Base-by-base conservation (phyloP, 257 asterid genomes). In the Solanum chilense region DNA sequence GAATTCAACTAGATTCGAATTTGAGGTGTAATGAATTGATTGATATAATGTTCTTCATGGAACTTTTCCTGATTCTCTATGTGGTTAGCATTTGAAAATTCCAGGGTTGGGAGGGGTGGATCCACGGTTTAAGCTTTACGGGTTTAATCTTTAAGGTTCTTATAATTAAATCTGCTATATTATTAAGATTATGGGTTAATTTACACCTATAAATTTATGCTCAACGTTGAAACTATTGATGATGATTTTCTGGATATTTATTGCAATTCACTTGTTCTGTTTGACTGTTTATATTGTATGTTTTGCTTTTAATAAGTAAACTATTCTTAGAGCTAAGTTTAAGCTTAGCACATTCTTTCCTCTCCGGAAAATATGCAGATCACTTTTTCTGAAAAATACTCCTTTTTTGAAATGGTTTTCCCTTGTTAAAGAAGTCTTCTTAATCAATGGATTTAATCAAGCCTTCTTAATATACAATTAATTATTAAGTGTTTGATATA, bases 321-420 rank as follows among this genome's bases (percentile, higher is more conserved):
- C 88, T 29, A 86, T 44, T 73, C 58, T 39, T 71, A 86, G 84
- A 74, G 82, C 52, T 52, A 49, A 52, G 88, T 7, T 68, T 68
- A 85, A 85, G 87, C 66, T 42, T 44, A 70, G 81, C 70, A 86
- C 88, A 86, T 86, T 86, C 84, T 60, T 86, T 86, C 49, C 75
- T 52, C 83, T 73, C 88, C 83, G 84, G 74, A 70, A 71, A 69
- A 73, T 70, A 52, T 86, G 70, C 88, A 73, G 39, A 41, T 52
- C 9, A 21, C 68, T 80, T 80, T 80, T 80, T 47, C 68, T 80
- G 68, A 27, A 80, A 80, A 80, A 18, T 47, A 39, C 18, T 80
- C 84, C 64, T 5, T 47, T 27, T 27, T 80, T 80, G 27, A 27
- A 47, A 47, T 47, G 29, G 44, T 16, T 80, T 78, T 47, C 42